These are phyloP conservation scores for Nicotiana sylvestris DNA, from an alignment of 257 asterid species.

Conservation along the genomic window DNA sequence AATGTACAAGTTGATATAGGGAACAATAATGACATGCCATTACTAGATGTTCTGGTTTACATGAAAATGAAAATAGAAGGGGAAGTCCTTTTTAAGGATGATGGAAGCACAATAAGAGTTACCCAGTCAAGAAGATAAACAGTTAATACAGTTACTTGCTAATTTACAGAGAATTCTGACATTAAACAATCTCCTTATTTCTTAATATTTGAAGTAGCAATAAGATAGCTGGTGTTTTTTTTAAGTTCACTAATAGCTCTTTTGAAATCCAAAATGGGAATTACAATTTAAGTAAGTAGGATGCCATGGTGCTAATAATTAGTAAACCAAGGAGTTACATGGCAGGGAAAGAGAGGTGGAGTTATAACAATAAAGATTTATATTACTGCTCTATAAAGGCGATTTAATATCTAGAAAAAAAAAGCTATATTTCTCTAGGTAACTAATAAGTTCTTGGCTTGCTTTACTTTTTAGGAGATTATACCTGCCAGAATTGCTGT, in stretches of 20 bases:
- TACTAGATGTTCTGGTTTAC: neutral
- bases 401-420: no score
- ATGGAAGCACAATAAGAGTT: neutral
- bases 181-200: neutral
- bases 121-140: constrained; percentile 88
- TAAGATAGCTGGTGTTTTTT: neutral
- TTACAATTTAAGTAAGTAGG: neutral
- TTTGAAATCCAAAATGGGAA: neutral
- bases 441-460: neutral
- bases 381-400: no score
- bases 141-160: neutral
- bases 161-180: neutral
- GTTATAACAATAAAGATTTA: no score
- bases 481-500: neutral
- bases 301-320: neutral
- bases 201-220: neutral
- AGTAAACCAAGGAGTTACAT: neutral
- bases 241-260: neutral
- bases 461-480: neutral
- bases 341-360: no score
- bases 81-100: neutral
- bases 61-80: neutral
- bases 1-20: neutral
- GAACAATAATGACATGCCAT: neutral
- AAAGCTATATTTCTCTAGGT: neutral